Conservation (phyloP, 2,329 filamentous ascomycete species). For the Metarhizium brunneum region DNA sequence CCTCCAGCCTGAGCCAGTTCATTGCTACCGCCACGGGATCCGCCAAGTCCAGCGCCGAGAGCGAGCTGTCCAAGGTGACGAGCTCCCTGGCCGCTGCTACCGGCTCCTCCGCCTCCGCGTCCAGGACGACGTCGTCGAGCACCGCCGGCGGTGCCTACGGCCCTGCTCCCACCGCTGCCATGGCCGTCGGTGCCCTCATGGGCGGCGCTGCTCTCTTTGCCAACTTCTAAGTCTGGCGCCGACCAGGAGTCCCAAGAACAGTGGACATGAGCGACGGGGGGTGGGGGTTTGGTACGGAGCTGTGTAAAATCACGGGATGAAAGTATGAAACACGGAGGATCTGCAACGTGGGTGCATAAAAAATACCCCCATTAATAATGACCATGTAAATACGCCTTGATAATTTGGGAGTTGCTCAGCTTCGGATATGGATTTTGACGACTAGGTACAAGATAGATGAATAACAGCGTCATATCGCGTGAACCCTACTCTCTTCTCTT, state of each 20-base stretch:
- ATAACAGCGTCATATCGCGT: no score
- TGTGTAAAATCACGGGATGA: no score
- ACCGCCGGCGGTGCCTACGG: constrained; percentile 14
- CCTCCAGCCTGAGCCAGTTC: constrained; percentile 14
- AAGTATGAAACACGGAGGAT: no score
- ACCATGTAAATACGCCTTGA: no score
- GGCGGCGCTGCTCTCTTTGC: constrained; percentile 35
- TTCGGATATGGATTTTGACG: no score
- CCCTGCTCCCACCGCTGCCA: constrained; percentile 29
- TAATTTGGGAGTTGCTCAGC: no score
- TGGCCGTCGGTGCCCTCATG: constrained; percentile 36
- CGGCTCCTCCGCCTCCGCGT: constrained; percentile 8
- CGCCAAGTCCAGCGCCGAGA: constrained; percentile 9
- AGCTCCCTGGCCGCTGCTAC: constrained; percentile 9
- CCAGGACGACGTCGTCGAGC: neutral
- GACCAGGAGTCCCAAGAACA: no score
- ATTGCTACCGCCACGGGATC: constrained; percentile 12
- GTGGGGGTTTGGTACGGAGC: no score
- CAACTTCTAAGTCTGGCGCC: constrained; percentile 27
- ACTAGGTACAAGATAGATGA: no score
- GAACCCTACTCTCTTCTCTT: no score
- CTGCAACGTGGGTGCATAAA: no score
- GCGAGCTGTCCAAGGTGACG: constrained; percentile 13
- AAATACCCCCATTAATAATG: neutral
- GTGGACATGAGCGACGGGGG: no score